Conservation (phyloP, 2,329 filamentous ascomycete genomes). For the Fusarium solani-melongenae region DNA sequence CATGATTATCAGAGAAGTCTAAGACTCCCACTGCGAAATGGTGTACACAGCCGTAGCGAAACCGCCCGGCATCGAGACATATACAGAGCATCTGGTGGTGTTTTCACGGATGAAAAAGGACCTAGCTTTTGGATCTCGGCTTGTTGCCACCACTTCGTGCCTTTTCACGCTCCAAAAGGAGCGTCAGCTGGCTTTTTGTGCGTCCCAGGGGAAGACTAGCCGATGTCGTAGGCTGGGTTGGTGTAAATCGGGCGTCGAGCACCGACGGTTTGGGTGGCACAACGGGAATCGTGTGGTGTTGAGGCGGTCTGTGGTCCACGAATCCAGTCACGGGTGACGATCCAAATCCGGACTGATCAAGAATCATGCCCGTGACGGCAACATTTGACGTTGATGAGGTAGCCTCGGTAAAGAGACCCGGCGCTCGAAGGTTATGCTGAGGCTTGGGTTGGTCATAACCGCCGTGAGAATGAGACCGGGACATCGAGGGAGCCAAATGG, state of each 20-base stretch:
- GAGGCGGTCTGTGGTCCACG: slow-evolving; percentile 28
- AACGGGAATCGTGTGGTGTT: slow-evolving; percentile 41
- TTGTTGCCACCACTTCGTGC: slow-evolving; percentile 46
- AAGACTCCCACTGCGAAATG: slow-evolving; percentile 1
- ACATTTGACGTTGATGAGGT: slow-evolving; percentile 56
- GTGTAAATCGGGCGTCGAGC: slow-evolving; percentile 56
- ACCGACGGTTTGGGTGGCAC: slow-evolving; percentile 41
- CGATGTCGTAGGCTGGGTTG: slow-evolving; percentile 60
- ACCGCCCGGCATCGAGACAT: slow-evolving; percentile 8
- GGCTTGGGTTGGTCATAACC: slow-evolving; percentile 39
- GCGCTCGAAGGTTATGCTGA: slow-evolving; percentile 27
- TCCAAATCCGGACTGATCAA: slow-evolving; percentile 51
- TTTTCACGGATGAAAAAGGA: slow-evolving; percentile 15
- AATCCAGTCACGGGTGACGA: slow-evolving; percentile 44
- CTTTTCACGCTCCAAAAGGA: slow-evolving; percentile 67
- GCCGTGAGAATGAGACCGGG: slow-evolving; percentile 48
- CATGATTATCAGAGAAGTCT: slow-evolving; percentile 1
- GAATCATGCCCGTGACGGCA: slow-evolving; percentile 57
- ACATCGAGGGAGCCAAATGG: slow-evolving; percentile 42
- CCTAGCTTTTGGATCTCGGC: slow-evolving; percentile 42
- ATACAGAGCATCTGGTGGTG: slow-evolving; percentile 3
- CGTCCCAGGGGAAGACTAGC: slow-evolving; percentile 63
- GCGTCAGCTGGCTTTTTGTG: slow-evolving; percentile 69
- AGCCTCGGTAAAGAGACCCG: slow-evolving; percentile 49
- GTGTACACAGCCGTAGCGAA: slow-evolving; percentile 9